These are phyloP conservation scores for Tremella mesenterica DNA, from an alignment of 768 basidiomycete genomes.

Conservation along the genomic window DNA sequence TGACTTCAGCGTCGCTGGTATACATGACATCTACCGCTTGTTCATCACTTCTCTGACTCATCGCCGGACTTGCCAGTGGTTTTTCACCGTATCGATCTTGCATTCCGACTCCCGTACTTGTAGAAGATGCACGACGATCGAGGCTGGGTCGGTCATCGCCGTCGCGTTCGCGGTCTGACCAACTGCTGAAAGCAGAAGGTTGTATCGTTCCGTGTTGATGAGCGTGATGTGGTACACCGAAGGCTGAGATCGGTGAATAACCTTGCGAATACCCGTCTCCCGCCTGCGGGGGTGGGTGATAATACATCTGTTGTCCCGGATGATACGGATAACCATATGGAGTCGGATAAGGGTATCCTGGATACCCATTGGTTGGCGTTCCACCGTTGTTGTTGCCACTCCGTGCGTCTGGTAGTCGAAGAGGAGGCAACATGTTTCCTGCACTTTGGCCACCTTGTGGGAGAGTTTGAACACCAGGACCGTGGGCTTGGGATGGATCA, in stretches of 20 bases:
- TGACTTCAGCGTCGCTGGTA: not conserved
- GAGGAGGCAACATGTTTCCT: not conserved
- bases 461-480: too few species aligned
- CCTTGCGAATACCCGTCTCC: not conserved
- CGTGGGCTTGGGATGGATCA: too few species aligned
- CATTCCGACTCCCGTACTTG: not conserved
- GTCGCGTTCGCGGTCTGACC: not conserved
- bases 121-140: not conserved
- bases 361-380: not conserved
- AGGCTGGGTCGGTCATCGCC: not conserved
- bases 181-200: not conserved
- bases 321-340: not conserved
- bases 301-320: not conserved
- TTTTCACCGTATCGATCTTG: not conserved
- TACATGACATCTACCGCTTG: not conserved
- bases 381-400: not conserved
- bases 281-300: not conserved
- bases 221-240: not conserved
- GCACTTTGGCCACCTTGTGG: too few species aligned
- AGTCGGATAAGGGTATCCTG: not conserved
- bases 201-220: not conserved
- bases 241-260: not conserved
- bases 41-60: constrained; percentile 1
- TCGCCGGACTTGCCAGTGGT: not conserved
- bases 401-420: not conserved